Conservation (phyloP, 2,329 filamentous ascomycete species). For the Talaromyces atroroseus region DNA sequence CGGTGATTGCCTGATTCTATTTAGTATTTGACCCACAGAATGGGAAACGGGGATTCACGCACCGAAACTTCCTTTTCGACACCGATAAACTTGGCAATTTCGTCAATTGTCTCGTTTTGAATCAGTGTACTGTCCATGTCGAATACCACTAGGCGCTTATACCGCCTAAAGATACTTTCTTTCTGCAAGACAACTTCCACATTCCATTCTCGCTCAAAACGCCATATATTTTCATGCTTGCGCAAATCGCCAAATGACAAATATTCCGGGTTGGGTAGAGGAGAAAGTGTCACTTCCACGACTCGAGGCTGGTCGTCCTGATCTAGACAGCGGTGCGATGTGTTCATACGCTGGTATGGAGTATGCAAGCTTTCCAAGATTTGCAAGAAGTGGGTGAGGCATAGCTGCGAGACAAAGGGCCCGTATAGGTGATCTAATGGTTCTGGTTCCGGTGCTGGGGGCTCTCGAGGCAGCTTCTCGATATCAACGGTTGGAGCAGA, state of each 20-base stretch:
- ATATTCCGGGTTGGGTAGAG: slow-evolving; percentile 45
- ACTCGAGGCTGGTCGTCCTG: slow-evolving; percentile 45
- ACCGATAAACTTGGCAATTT: slow-evolving; percentile 79
- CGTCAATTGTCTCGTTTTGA: slow-evolving; percentile 94
- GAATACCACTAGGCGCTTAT: slow-evolving; percentile 86
- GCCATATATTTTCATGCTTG: slow-evolving; percentile 74
- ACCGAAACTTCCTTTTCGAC: slow-evolving; percentile 74
- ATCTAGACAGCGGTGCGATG: slow-evolving; percentile 46
- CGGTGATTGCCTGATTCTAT: slow-evolving; percentile 63
- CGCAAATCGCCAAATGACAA: slow-evolving; percentile 61
- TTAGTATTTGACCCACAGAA: slow-evolving; percentile 4
- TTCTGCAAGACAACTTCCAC: slow-evolving; percentile 74
- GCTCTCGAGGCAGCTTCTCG: slow-evolving; percentile 50
- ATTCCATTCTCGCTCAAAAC: slow-evolving; percentile 84
- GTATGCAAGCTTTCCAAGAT: slow-evolving; percentile 46
- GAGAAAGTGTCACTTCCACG: slow-evolving; percentile 49
- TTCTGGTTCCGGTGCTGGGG: slow-evolving; percentile 49
- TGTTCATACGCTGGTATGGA: slow-evolving; percentile 45
- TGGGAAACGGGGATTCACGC: slow-evolving; percentile 11
- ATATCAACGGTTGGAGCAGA: slow-evolving; percentile 48
- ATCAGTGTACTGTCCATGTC: slow-evolving; percentile 99
- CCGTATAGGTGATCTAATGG: slow-evolving; percentile 53
- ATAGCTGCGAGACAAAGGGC: slow-evolving; percentile 50
- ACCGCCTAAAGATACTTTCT: slow-evolving; percentile 67
- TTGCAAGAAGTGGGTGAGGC: slow-evolving; percentile 52